Conservation (phyloP, 805 yeast species). For the Huiozyma naganishii region DNA sequence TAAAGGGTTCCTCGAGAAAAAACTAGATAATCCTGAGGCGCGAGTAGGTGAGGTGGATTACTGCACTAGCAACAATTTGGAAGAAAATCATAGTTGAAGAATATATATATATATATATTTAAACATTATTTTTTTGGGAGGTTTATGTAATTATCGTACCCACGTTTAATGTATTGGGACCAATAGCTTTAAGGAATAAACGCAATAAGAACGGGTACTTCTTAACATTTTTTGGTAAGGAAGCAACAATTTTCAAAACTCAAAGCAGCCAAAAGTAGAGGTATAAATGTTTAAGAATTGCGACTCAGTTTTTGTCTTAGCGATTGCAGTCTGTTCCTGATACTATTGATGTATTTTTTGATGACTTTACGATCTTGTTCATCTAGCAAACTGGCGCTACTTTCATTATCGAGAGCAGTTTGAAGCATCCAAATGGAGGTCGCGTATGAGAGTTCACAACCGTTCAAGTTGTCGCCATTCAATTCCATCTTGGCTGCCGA, state of each 20-base stretch:
- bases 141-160: background rate
- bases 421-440: slow-evolving; percentile 95
- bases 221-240: too few species aligned
- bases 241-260: too few species aligned
- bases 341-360: slow-evolving; percentile 70
- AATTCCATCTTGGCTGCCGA: slow-evolving; percentile 85
- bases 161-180: background rate
- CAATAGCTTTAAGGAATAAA: background rate
- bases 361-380: slow-evolving; percentile 65
- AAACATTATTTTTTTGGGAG: background rate
- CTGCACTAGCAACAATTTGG: background rate
- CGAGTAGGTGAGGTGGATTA: too few species aligned
- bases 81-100: background rate
- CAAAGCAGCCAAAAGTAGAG: background rate
- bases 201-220: too few species aligned
- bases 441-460: slow-evolving; percentile 82
- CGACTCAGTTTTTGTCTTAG: slow-evolving; percentile 47
- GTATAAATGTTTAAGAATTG: background rate
- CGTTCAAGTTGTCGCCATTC: slow-evolving; percentile 42
- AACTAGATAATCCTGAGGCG: background rate
- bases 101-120: too few species aligned
- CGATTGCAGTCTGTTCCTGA: slow-evolving; percentile 67
- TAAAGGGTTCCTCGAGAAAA: slow-evolving; percentile 1
- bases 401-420: slow-evolving; percentile 62
- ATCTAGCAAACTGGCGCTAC: slow-evolving; percentile 62